Base-by-base conservation (phyloP, 305 asterid genomes). In the Rubia peregrina region DNA sequence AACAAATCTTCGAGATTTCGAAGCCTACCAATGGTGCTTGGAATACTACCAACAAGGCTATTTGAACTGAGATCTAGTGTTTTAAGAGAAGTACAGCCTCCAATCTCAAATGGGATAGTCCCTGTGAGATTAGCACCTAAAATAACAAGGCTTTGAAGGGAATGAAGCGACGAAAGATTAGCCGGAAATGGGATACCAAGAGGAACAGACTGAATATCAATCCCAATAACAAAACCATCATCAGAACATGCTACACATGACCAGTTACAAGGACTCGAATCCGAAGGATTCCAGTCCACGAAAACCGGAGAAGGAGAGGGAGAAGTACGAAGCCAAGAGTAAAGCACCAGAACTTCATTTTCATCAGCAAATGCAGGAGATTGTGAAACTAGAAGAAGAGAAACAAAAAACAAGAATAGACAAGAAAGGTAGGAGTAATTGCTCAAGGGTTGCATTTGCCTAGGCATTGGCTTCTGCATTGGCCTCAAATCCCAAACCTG, bases 381-480 rank as follows among this genome's bases (percentile, higher is more conserved):
- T n/a, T 71, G 76, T 53, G 79, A 65, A 30, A 74, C 38, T 42
- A 77, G 43, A 56, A 36, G 38, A 33, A 33, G 38, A 33, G 38
- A 33, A 33, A 75, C 61, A 11, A 74, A 30, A 73, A 85, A 73
- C 53, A 79, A 51, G 59, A 51, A 70, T 46, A 74, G 72, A 38
- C 67, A 61, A 78, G 80, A 41, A 65, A 36, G 55, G 70, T 11
- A 66, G 13, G 19, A 57, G 33, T 46, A 38, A n/a, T 82, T 65
- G 86, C 75, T 83, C 89, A 86, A 87, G 89, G 81, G 85, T 61
- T 80, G 97, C 89, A 91, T 87, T 61, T 81, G 97, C 90, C 95
- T 85, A 91, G 91, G 79, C 96, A 88, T 91, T 79, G 94, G 83
- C 95, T 86, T 87, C 84, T 79, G 78, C 79, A 41, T 77, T 77